Evolutionary conservation across 108 stramenopile species (phyloP), one percentile per base, ranked within the genome.

Genomic region (Aurantiochytrium sp.): DNA sequence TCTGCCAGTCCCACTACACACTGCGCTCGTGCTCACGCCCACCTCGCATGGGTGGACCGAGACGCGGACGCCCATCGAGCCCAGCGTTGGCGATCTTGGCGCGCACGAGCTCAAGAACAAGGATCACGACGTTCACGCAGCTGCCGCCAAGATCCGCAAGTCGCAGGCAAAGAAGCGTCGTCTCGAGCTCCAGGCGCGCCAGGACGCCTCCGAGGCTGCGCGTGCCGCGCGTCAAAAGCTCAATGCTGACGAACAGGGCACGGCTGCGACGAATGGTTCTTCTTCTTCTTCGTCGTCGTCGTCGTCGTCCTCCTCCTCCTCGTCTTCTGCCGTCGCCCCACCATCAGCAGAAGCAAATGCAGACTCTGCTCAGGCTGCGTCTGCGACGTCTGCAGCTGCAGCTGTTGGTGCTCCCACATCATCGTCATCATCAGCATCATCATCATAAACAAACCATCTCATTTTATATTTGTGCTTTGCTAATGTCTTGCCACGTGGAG

Each of bases 31-130:
- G 91, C 92, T 99, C 87, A 95, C 94, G 23, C 98, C 98, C 21
- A 94, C 96, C 92, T 97, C 97, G 6, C 98, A 97, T 87, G 98
- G 98, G 5, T 99, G 98, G 91, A 93, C 95, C 73, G 98, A 99
- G 90, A 95, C 97, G 89, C 93, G 98, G 59, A 83, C 51, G 49
- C 76, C 76, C 45, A 83, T 83, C 76, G 76, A 83, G 76, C 76
- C 76, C 49, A 83, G 51, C 76, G 76, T 83, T 2, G 51, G 76
- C 76, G 76, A 83, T 53, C 51, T 83, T 35, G 76, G 76, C 28
- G 76, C 76, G 0, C 76, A 83, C 28, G 76, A 83, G 51, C 64
- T 69, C 21, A 69, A 69, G 18, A 69, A 69, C 64, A 69, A 69
- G 42, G 64, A 69, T 23, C 76, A 83, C 49, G 76, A 83, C 51